phyloP scores from a whole-genome alignment of 257 asterid genomes.

The Solanum commersonii region DNA sequence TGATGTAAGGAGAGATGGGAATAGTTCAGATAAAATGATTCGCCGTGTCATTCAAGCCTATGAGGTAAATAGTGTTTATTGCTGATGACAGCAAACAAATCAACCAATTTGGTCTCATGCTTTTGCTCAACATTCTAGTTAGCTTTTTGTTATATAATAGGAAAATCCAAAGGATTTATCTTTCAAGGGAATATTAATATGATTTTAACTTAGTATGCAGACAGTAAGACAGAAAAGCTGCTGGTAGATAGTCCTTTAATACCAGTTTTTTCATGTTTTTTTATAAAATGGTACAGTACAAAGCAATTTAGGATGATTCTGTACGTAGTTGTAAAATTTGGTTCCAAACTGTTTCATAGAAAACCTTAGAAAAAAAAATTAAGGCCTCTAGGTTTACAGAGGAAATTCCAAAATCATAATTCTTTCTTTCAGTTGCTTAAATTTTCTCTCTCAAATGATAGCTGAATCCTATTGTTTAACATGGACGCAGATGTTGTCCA shows the following conservation, averaged over 20 bases:
- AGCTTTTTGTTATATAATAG: background rate
- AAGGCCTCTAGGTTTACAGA: background rate
- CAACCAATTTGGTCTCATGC: background rate
- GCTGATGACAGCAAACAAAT: background rate
- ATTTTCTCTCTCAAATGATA: background rate
- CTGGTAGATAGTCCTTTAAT: background rate
- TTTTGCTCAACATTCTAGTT: background rate
- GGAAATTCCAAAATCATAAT: background rate
- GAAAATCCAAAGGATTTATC: background rate
- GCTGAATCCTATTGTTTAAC: conserved; percentile 13
- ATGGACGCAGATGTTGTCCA: conserved; percentile 53
- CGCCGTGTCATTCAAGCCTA: conserved; percentile 84
- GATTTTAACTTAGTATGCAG: background rate
- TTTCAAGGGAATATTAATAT: background rate
- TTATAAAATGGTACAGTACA: background rate
- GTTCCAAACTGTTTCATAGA: background rate
- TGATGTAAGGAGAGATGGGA: conserved; percentile 45
- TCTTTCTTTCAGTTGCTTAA: background rate
- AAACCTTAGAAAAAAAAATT: background rate
- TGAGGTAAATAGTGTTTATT: conserved; percentile 31
- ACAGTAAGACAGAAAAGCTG: background rate
- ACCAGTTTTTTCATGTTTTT: background rate
- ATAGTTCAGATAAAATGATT: conserved; percentile 55
- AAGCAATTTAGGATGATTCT: background rate
- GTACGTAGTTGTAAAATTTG: background rate